These are phyloP conservation scores for Alternaria triticina DNA, from an alignment of 2,329 filamentous ascomycete species.

Conservation along the genomic window DNA sequence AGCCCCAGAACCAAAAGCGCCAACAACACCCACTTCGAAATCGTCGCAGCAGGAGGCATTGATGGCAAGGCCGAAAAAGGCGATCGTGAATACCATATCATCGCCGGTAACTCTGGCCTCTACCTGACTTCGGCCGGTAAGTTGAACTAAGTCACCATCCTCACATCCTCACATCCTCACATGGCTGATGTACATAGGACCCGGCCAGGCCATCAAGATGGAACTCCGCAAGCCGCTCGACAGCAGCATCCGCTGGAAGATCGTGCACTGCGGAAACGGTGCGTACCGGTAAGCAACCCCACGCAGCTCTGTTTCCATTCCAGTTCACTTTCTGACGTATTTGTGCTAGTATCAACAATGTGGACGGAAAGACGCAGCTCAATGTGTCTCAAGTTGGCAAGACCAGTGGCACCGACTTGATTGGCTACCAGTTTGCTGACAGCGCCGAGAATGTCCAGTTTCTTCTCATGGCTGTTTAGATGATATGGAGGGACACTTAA, in stretches of 20 bases:
- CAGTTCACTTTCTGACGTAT: neutral
- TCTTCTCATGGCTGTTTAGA: neutral
- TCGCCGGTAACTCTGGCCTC: conserved; percentile 1
- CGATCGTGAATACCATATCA: conserved; percentile 9
- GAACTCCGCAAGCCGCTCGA: neutral
- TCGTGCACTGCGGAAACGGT: neutral
- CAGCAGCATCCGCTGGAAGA: neutral
- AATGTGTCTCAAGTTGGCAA: neutral
- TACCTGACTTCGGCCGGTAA: neutral
- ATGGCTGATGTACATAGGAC: no score
- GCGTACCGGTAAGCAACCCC: neutral
- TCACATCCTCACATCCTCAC: no score
- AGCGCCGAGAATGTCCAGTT: neutral
- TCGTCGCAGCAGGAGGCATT: neutral
- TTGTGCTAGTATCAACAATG: conserved; percentile 3
- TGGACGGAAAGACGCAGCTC: neutral
- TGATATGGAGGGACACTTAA: neutral
- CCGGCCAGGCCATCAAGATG: no score
- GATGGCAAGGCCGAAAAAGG: neutral
- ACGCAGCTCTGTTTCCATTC: no score
- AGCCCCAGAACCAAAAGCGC: neutral
- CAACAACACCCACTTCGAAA: neutral
- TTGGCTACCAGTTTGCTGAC: neutral
- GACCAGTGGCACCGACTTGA: neutral
- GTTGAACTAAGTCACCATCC: no score